Evolutionary conservation across 306 rosid genomes (phyloP), one percentile per base, ranked within the genome.

Genomic region (Pyrus communis): DNA sequence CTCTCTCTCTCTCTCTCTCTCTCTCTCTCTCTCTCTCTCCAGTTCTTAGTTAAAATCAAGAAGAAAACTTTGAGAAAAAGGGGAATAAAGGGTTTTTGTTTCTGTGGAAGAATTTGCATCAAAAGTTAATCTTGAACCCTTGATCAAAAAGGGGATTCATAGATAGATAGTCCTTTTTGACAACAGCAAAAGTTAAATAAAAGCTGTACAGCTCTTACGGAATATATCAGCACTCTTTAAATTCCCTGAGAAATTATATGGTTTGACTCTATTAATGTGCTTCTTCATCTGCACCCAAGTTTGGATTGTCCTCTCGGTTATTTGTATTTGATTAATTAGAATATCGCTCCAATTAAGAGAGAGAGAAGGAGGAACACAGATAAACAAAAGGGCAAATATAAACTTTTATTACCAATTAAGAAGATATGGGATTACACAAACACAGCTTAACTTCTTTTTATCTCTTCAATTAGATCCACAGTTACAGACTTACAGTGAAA

Each of bases 391-490:
- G 21, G 9, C 6, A 13, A 75, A 69, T 59, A 43, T 22, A 33
- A 52, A 61, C 17, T 61, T 61, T 25, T 27, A 25, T 27, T 27
- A 61, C 33, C 63, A 74, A 74, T 59, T 69, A 46, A 21, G 19
- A 69, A 67, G 59, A 79, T 45, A 74, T 31, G 49, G 46, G 76
- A 70, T 75, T 67, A 33, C 79, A 55, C 25, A 77, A 83, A 55
- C 80, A 82, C 42, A 64, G 69, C 78, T 79, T 40, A 31, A 17
- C 38, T 60, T 23, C 11, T 27, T 61, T 76, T 58, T 17, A 38
- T 71, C 54, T 69, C 40, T 78, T 69, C 82, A 86, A 91, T 86
- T 78, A 82, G 89, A 90, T 86, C 80, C 87, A 86, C 78, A 85
- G 89, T 84, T 86, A 80, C 89, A 86, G 82, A 61, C 58, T 77